A percentile compares a stretch with the other conserved stretches of the same genome.
Evolutionary conservation across 83 land plant genomes (phyloP).

Genomic region (Isoetes engelmannii): DNA sequence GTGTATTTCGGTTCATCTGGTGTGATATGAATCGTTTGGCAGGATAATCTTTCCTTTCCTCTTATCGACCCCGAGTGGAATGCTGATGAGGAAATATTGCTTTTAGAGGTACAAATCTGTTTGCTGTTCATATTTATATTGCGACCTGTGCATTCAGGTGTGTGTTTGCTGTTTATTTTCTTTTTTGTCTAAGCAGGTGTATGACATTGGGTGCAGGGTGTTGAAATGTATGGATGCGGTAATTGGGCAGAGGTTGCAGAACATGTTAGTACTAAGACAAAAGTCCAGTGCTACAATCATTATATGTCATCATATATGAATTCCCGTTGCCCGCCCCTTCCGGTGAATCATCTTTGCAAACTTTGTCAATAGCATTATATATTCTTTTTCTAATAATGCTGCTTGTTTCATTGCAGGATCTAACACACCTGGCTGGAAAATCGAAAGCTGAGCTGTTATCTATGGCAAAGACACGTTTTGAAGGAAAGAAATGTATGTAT

Average conservation of each 20-base stretch:
- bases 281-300: conserved; percentile 76
- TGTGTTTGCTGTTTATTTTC: conserved; percentile 3
- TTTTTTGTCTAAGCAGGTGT: neutral
- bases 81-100: conserved; percentile 93
- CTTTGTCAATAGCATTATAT: neutral
- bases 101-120: conserved; percentile 58
- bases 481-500: conserved; percentile 62
- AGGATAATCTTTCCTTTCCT: conserved; percentile 90
- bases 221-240: conserved; percentile 91
- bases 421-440: conserved; percentile 81
- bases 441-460: conserved; percentile 84
- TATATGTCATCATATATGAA: conserved; percentile 65
- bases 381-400: neutral
- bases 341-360: conserved; percentile 36
- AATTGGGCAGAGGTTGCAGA: conserved; percentile 97
- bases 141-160: too few relatives aligned
- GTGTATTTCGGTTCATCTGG: too few relatives aligned
- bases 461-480: conserved; percentile 68
- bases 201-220: conserved; percentile 44
- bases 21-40: neutral
- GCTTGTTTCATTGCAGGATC: conserved; percentile 45
- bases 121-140: too few relatives aligned
- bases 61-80: conserved; percentile 90
- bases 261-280: conserved; percentile 87
- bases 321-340: conserved; percentile 82